phyloP scores from a whole-genome alignment of 495 filamentous ascomycete genomes.

The Acidomyces sp. region DNA sequence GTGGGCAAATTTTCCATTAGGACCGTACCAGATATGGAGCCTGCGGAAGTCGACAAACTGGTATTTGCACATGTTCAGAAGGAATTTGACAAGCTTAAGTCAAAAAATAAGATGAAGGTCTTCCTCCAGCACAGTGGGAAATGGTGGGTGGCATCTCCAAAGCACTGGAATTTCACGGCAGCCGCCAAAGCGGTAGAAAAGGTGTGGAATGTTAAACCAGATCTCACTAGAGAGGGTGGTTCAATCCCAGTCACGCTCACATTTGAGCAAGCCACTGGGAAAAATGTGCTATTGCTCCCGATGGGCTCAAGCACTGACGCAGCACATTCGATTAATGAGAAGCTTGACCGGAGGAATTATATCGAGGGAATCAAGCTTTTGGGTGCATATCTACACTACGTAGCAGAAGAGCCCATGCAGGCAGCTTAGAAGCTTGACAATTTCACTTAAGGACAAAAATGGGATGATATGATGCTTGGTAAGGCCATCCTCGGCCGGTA shows the following conservation, averaged over 20 bases:
- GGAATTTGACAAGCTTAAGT: slow-evolving; percentile 66
- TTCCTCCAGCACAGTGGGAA: slow-evolving; percentile 77
- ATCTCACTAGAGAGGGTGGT: slow-evolving; percentile 92
- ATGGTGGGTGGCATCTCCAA: slow-evolving; percentile 95
- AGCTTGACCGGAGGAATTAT: slow-evolving; percentile 91
- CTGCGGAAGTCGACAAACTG: slow-evolving; percentile 66
- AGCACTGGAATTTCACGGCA: slow-evolving; percentile 96
- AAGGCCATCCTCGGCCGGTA: neutral
- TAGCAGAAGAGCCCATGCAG: slow-evolving; percentile 72
- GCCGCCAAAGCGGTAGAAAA: slow-evolving; percentile 84
- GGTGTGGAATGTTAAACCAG: slow-evolving; percentile 83
- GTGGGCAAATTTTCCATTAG: slow-evolving; percentile 96
- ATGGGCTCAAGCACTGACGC: slow-evolving; percentile 97
- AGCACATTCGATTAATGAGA: slow-evolving; percentile 95
- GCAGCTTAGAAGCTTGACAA: too few relatives aligned
- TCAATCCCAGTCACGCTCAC: slow-evolving; percentile 94
- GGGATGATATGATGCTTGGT: neutral
- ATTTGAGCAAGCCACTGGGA: slow-evolving; percentile 95
- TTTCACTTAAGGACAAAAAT: neutral
- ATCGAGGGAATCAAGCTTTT: slow-evolving; percentile 96
- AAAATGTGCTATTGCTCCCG: slow-evolving; percentile 89
- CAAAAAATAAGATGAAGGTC: slow-evolving; percentile 80
- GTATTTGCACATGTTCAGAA: slow-evolving; percentile 69
- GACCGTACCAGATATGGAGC: slow-evolving; percentile 95
- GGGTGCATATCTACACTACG: slow-evolving; percentile 92